Conservation (phyloP, 345 rosid species). For the Cardamine chenopodiifolia region DNA sequence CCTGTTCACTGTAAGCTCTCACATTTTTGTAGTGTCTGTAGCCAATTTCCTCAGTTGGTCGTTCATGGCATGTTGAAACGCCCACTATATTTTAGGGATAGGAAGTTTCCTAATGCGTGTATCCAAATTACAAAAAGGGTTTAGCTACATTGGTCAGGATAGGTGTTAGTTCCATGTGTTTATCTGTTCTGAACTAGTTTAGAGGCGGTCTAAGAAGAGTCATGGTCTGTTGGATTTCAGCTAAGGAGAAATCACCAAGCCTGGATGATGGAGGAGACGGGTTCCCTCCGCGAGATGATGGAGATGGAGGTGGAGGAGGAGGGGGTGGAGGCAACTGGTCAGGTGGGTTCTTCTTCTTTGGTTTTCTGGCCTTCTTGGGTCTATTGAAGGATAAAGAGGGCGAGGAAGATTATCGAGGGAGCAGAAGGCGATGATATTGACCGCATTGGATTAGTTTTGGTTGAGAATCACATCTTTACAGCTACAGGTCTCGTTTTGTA, state of each 20-base stretch:
- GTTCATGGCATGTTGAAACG: background rate
- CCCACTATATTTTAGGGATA: no score
- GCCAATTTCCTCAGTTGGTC: background rate
- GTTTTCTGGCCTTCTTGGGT: conserved; percentile 82
- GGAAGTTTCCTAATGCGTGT: background rate
- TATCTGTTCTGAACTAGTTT: background rate
- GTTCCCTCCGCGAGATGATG: conserved; percentile 76
- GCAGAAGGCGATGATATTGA: conserved; percentile 55
- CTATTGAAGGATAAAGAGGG: conserved; percentile 80
- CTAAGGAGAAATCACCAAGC: conserved; percentile 71
- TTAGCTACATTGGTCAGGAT: conserved; percentile 12
- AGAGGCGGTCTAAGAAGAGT: background rate
- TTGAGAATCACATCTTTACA: conserved; percentile 22
- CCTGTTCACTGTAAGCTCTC: conserved; percentile 67
- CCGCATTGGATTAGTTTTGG: conserved; percentile 11
- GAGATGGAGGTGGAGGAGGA: conserved; percentile 89
- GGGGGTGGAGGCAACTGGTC: conserved; percentile 93
- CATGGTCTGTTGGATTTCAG: conserved; percentile 47
- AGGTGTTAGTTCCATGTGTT: background rate
- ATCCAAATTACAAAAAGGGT: background rate
- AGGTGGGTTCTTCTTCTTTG: conserved; percentile 88
- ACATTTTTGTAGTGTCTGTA: background rate
- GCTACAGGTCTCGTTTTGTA: conserved; percentile 26
- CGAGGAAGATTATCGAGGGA: conserved; percentile 57
- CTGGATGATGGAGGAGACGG: conserved; percentile 82